Evolutionary conservation across 257 asterid species (phyloP).

Genomic region (Mentha longifolia): DNA sequence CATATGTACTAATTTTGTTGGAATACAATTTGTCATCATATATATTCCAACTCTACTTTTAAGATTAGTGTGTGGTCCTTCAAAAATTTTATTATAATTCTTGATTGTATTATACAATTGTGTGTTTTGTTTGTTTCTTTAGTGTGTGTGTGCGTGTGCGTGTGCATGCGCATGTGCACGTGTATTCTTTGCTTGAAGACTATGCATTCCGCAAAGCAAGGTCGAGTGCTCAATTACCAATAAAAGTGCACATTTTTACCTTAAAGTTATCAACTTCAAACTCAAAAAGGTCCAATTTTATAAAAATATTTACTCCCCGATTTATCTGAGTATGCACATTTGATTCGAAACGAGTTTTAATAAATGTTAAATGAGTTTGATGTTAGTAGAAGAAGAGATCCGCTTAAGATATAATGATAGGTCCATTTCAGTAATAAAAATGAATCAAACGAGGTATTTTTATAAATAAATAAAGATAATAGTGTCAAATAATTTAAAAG

Average conservation of each 20-base stretch:
- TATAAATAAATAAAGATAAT: no score
- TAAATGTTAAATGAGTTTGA: no score
- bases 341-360: no score
- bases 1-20: constrained; percentile 31
- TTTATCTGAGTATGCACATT: no score
- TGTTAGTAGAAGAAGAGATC: no score
- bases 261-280: constrained; percentile 25
- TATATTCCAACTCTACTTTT: constrained; percentile 35
- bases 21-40: constrained; percentile 39
- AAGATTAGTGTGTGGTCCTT: constrained; percentile 46
- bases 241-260: constrained; percentile 34
- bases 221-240: constrained; percentile 38
- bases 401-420: no score
- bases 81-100: background rate
- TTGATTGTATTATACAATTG: constrained; percentile 23
- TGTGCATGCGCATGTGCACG: constrained; percentile 48
- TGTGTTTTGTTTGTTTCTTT: constrained; percentile 28
- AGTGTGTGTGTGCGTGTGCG: constrained; percentile 14
- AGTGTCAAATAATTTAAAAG: no score
- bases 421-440: no score
- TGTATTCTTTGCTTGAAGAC: constrained; percentile 42
- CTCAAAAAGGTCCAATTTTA: constrained; percentile 6
- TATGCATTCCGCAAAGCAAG: constrained; percentile 46
- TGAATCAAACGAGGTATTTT: no score
- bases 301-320: background rate